These are phyloP conservation scores for Ambrosiella beaveri DNA, from an alignment of 2,329 filamentous ascomycete genomes.

Conservation along the genomic window DNA sequence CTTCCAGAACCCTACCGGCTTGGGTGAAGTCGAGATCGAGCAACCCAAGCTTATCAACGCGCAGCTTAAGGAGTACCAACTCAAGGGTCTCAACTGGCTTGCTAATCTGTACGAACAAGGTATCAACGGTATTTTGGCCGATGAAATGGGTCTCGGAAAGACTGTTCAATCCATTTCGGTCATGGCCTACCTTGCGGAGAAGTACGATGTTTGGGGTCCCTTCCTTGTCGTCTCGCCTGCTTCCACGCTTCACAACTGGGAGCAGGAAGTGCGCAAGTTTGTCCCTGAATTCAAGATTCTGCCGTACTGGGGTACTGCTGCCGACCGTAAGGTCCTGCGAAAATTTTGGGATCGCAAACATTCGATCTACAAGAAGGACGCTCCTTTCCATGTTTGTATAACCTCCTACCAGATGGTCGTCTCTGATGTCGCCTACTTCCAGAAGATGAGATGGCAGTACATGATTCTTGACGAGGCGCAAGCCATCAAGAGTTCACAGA, in stretches of 20 bases:
- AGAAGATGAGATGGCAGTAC: conserved; percentile 99
- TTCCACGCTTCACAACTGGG: conserved; percentile 96
- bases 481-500: conserved; percentile 94
- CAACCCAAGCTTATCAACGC: conserved; percentile 88
- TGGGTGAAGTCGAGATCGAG: conserved; percentile 84
- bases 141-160: conserved; percentile 99
- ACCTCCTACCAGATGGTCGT: conserved; percentile 97
- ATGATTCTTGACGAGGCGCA: conserved; percentile 99
- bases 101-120: conserved; percentile 98
- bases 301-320: conserved; percentile 92
- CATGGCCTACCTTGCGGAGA: conserved; percentile 95
- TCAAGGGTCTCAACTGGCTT: conserved; percentile 98
- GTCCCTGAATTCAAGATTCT: conserved; percentile 88
- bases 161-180: conserved; percentile 98
- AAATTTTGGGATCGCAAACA: conserved; percentile 99
- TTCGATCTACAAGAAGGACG: conserved; percentile 82
- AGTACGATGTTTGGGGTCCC: conserved; percentile 95
- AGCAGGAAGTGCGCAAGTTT: conserved; percentile 92
- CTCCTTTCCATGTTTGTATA: conserved; percentile 86
- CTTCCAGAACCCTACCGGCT: conserved; percentile 93
- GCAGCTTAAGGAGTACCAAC: conserved; percentile 93
- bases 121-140: conserved; percentile 96
- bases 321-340: conserved; percentile 83
- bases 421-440: conserved; percentile 89
- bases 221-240: conserved; percentile 93